These are phyloP conservation scores for Aurantiochytrium sp. DNA, from an alignment of 108 stramenopile species.

Conservation along the genomic window DNA sequence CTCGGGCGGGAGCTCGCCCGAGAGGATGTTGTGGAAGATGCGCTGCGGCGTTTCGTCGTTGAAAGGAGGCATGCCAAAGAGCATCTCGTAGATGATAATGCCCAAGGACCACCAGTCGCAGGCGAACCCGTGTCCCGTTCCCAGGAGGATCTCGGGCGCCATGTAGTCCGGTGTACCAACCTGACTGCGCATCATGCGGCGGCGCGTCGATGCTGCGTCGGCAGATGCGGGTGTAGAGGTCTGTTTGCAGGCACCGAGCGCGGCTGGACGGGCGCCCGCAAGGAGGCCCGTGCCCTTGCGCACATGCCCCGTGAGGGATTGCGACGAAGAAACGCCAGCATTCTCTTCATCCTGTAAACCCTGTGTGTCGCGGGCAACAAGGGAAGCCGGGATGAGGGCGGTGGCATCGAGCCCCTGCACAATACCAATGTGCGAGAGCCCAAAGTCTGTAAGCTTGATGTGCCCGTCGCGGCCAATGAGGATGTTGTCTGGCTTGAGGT, in stretches of 20 bases:
- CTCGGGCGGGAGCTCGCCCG: conserved; percentile 62
- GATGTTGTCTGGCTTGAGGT: conserved; percentile 53
- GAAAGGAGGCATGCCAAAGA: conserved; percentile 95
- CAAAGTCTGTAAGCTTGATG: conserved; percentile 53
- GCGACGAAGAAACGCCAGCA: background rate
- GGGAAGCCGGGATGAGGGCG: too few species aligned
- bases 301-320: too few species aligned
- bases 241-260: too few species aligned
- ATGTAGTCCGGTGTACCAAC: conserved; percentile 99
- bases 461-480: conserved; percentile 42
- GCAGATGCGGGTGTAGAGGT: background rate
- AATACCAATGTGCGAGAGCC: conserved; percentile 52
- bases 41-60: conserved; percentile 88
- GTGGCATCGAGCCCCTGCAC: background rate
- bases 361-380: too few species aligned
- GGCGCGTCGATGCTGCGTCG: background rate
- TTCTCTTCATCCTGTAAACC: background rate
- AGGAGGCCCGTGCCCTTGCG: too few species aligned
- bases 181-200: background rate
- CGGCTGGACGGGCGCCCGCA: too few species aligned
- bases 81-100: conserved; percentile 94
- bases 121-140: conserved; percentile 79
- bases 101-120: conserved; percentile 98
- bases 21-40: conserved; percentile 89
- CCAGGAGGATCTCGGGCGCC: conserved; percentile 92